Base-by-base conservation (phyloP, 371 early-diverging fungal genomes). In the Mortierella sp. region DNA sequence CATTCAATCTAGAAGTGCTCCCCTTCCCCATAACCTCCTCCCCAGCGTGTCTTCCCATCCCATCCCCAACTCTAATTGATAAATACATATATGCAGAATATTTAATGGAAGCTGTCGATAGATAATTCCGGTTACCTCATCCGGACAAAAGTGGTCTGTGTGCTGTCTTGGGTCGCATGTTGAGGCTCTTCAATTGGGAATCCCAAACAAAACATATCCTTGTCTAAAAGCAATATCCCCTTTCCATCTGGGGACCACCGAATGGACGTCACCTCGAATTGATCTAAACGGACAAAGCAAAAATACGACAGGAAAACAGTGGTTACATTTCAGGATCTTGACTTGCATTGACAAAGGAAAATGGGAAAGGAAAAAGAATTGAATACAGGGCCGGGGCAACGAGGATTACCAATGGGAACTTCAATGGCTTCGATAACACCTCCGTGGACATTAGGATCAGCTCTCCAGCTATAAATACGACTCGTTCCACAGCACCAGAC, bases 221-320 rank as follows among this genome's bases (percentile, higher is more conserved):
- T 72, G 45, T 72, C 73, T 26, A 72, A 14, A 45, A 79, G 44
- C 44, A 79, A 25, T 44, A 79, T 25, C 0, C 80, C 73, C 25
- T 62, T 68, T 2, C 80, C 80, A 30, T 73, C 70, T 2, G 80
- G 80, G 60, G 70, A 73, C 80, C 80, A 79, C 37, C 70, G 65
- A n/a, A 79, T 26, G 15, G 80, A 72, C 18, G 66, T 62, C 4
- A 79, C 70, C 56, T 66, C 67, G 60, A 79, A 79, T 1, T 59
- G 50, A 29, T 79, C 80, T 43, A 45, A n/a, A 7, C 19, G 25
- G 21, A 16, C 7, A 7, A 2, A 48, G 25, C 19, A 2, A 23
- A 47, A 12, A 23, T 0, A 60, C 15, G 15, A 5, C 14, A 56
- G 7, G 4, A 7, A 56, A 25, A 4, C 14, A 56, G 7, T 7